These are phyloP conservation scores for Alnus glutinosa DNA, from an alignment of 306 rosid genomes.

Conservation along the genomic window DNA sequence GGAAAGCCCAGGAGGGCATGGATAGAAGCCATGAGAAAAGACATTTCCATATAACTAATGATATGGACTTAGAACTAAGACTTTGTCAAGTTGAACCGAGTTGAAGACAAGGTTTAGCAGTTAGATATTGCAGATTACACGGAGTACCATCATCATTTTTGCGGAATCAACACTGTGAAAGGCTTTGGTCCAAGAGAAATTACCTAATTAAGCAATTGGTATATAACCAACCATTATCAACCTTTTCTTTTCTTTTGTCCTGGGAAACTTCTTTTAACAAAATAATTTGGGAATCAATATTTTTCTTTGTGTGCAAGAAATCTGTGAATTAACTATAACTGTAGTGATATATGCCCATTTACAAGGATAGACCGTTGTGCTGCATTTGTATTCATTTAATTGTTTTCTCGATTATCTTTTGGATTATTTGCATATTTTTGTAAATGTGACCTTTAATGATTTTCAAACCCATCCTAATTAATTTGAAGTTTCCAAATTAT, in stretches of 20 bases:
- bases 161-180: not conserved
- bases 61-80: not conserved
- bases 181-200: constrained; percentile 1
- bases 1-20: not conserved
- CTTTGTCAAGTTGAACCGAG: not conserved
- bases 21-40: not conserved
- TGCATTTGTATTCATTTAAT: not conserved
- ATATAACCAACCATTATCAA: not conserved
- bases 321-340: not conserved
- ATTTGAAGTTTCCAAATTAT: not conserved
- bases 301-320: no score
- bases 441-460: not conserved
- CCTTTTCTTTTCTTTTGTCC: not conserved
- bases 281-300: no score
- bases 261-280: not conserved
- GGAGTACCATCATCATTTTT: not conserved
- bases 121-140: not conserved
- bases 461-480: not conserved
- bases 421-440: not conserved
- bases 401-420: not conserved
- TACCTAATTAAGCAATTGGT: not conserved
- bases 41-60: no score
- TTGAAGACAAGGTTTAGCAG: not conserved
- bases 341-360: no score
- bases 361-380: not conserved